phyloP scores from a whole-genome alignment of 2,329 filamentous ascomycete genomes.

The Arthrobotrys sphaeroides region DNA sequence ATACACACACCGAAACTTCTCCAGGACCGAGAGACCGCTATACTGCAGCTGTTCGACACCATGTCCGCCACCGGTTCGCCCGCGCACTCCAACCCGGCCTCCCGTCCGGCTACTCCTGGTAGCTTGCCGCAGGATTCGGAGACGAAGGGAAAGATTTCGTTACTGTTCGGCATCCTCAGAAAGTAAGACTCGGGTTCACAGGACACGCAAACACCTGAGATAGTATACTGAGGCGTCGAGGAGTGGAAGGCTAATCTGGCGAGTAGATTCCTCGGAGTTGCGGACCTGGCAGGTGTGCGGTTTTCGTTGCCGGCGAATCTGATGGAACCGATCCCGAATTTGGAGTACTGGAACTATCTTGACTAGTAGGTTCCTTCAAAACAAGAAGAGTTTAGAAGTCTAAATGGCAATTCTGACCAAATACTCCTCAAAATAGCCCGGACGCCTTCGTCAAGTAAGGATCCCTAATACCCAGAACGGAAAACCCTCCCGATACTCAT shows the following conservation, averaged over 20 bases:
- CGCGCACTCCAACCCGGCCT: constrained; percentile 40
- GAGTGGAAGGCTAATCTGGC: constrained; percentile 3
- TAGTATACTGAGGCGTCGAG: not conserved
- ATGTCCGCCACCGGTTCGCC: constrained; percentile 48
- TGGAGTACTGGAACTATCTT: constrained; percentile 99
- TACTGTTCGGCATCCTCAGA: constrained; percentile 34
- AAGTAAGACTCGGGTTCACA: constrained; percentile 14
- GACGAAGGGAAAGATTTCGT: constrained; percentile 34
- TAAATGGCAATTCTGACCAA: not conserved
- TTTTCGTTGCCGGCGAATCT: constrained; percentile 96
- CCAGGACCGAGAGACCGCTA: not conserved
- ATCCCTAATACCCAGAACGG: not conserved
- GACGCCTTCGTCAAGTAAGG: constrained; percentile 51
- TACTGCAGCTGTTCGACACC: not conserved
- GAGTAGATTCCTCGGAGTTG: constrained; percentile 84
- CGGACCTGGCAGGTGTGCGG: constrained; percentile 92
- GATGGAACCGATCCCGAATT: constrained; percentile 92
- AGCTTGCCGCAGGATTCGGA: constrained; percentile 48
- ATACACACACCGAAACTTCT: not conserved
- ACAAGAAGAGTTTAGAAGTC: constrained; percentile 69
- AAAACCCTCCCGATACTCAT: not conserved
- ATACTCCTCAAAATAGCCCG: constrained; percentile 14
- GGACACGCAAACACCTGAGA: not conserved
- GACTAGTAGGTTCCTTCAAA: constrained; percentile 68
- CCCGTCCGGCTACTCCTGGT: constrained; percentile 44